These are phyloP conservation scores for Dillenia turbinata DNA, from an alignment of 164 flowering plant genomes.

Conservation along the genomic window DNA sequence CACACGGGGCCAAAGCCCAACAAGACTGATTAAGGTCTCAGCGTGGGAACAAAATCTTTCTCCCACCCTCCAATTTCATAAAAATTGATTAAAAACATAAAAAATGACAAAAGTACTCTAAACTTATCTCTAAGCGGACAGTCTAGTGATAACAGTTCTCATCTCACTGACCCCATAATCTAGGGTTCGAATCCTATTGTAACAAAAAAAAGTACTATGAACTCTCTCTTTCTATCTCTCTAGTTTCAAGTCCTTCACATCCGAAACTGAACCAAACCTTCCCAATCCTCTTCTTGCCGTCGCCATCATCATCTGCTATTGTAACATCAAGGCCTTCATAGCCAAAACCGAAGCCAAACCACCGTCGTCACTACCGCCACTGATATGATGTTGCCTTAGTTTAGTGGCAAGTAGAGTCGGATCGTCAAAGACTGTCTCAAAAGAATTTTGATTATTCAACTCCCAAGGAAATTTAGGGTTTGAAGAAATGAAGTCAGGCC, in stretches of 20 bases:
- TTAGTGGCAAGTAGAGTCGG: slow-evolving; percentile 49
- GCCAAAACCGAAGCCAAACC: slow-evolving; percentile 12
- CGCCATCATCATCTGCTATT: slow-evolving; percentile 45
- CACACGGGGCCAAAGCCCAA: too few relatives aligned
- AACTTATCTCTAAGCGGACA: too few relatives aligned
- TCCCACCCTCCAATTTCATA: too few relatives aligned
- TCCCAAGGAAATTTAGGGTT: slow-evolving; percentile 36
- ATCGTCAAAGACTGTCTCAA: slow-evolving; percentile 28
- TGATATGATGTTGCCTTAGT: slow-evolving; percentile 69
- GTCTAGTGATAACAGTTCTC: too few relatives aligned
- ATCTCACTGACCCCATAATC: too few relatives aligned
- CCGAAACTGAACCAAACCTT: slow-evolving; percentile 15
- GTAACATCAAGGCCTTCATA: slow-evolving; percentile 30
- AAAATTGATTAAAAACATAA: neutral
- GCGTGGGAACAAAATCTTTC: too few relatives aligned
- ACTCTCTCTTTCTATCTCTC: neutral
- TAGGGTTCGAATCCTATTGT: too few relatives aligned
- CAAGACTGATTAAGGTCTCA: too few relatives aligned
- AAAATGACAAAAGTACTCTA: neutral
- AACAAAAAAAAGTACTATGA: too few relatives aligned
- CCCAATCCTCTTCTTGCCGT: slow-evolving; percentile 25
- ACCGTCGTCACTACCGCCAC: slow-evolving; percentile 13
- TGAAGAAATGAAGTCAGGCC: slow-evolving; percentile 27
- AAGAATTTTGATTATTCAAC: slow-evolving; percentile 19
- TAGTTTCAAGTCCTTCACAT: too few relatives aligned